A percentile compares a stretch with the other conserved stretches of the same genome.
phyloP scores from a whole-genome alignment of 2,329 filamentous ascomycete genomes.

The Diaporthe sp. region DNA sequence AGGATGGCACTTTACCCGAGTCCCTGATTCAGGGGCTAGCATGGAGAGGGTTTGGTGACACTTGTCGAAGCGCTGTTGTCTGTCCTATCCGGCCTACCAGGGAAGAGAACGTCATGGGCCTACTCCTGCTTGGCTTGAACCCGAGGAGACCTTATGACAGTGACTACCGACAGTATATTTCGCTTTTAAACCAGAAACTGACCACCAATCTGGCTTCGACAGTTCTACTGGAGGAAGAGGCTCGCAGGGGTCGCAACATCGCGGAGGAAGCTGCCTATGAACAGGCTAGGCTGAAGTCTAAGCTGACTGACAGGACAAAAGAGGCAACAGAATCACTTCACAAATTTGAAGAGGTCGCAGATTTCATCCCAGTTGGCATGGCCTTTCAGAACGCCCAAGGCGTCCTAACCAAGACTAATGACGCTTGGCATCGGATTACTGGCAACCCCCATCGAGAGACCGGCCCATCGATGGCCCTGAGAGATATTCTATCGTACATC shows the following conservation, averaged over 20 bases:
- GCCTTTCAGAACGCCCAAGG: slow-evolving; percentile 77
- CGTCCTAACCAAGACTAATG: slow-evolving; percentile 78
- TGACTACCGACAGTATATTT: slow-evolving; percentile 78
- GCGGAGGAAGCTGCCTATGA: slow-evolving; percentile 78
- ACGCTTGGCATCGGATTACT: slow-evolving; percentile 72
- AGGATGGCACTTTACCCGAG: slow-evolving; percentile 68
- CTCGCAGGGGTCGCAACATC: slow-evolving; percentile 67
- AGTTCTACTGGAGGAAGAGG: slow-evolving; percentile 79
- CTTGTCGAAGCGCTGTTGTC: slow-evolving; percentile 75
- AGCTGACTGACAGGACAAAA: slow-evolving; percentile 70
- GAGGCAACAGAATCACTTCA: slow-evolving; percentile 69
- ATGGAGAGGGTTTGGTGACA: slow-evolving; percentile 75
- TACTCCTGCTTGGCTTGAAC: slow-evolving; percentile 79
- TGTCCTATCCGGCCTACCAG: slow-evolving; percentile 78
- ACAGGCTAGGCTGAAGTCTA: slow-evolving; percentile 75
- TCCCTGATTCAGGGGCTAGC: slow-evolving; percentile 70
- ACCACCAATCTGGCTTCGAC: slow-evolving; percentile 79
- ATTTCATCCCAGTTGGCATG: slow-evolving; percentile 81
- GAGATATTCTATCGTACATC: slow-evolving; percentile 59
- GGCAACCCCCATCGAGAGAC: slow-evolving; percentile 54
- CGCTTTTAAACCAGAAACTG: slow-evolving; percentile 67
- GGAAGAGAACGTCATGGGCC: slow-evolving; percentile 75
- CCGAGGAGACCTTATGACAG: slow-evolving; percentile 80
- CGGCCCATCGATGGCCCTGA: slow-evolving; percentile 47
- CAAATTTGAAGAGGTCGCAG: slow-evolving; percentile 78